Conservation (phyloP, 805 yeast genomes). For the Candida chauliodis region DNA sequence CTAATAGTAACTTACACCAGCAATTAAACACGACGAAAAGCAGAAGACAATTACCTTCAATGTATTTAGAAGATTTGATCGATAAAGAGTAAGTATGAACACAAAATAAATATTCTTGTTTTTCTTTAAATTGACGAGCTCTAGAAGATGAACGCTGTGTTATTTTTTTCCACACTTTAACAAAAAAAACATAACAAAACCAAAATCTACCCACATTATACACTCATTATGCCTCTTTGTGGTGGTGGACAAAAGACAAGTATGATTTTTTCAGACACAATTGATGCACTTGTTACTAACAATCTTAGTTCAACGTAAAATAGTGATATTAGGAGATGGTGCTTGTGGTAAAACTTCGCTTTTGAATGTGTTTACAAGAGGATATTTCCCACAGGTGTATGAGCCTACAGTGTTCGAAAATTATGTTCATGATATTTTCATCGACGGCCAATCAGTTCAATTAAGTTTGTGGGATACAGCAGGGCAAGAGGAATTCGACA, state of each 20-base stretch:
- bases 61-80: constrained; percentile 49
- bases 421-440: constrained; percentile 94
- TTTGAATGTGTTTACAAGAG: constrained; percentile 91
- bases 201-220: constrained; percentile 2
- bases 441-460: constrained; percentile 90
- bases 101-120: background rate
- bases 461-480: constrained; percentile 98
- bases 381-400: constrained; percentile 96
- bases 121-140: no score
- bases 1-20: constrained; percentile 5
- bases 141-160: no score
- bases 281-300: constrained; percentile 6
- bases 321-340: constrained; percentile 95
- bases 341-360: constrained; percentile 98
- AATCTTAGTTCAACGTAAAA: constrained; percentile 73
- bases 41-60: constrained; percentile 43
- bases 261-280: constrained; percentile 22
- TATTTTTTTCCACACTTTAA: no score
- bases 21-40: constrained; percentile 15
- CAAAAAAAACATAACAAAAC: constrained; percentile 1
- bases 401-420: constrained; percentile 98
- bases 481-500: constrained; percentile 97
- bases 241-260: constrained; percentile 41
- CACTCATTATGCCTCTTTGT: constrained; percentile 36
- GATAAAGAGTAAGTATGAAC: constrained; percentile 24